Conservation (phyloP, 306 rosid genomes). For the Vigna reflexopilosa region DNA sequence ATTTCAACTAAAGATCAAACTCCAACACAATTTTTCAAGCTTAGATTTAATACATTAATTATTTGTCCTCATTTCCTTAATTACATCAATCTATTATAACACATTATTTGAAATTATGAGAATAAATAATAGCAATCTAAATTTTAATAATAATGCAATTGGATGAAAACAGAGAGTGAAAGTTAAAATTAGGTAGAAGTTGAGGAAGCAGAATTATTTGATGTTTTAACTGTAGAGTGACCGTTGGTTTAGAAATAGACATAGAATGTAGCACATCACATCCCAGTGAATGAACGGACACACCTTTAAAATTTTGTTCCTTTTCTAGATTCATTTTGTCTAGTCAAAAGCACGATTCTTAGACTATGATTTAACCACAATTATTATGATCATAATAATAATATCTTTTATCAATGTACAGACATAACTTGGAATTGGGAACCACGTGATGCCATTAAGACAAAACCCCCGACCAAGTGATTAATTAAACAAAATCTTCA, state of each 20-base stretch:
- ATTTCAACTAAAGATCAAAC: too few relatives aligned
- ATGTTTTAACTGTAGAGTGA: not conserved
- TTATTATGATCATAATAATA: constrained; percentile 31
- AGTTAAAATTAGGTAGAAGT: not conserved
- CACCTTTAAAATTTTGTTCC: not conserved
- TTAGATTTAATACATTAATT: too few relatives aligned
- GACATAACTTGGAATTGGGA: constrained; percentile 93
- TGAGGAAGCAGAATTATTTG: not conserved
- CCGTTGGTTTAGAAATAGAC: not conserved
- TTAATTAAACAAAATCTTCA: constrained; percentile 66
- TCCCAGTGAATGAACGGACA: not conserved
- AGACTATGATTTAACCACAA: constrained; percentile 43
- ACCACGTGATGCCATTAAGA: constrained; percentile 98
- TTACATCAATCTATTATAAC: too few relatives aligned
- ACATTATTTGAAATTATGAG: too few relatives aligned
- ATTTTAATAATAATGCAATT: too few relatives aligned
- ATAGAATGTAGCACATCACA: not conserved
- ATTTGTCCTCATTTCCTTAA: too few relatives aligned
- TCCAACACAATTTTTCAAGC: too few relatives aligned
- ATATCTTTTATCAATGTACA: constrained; percentile 42
- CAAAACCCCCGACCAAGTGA: constrained; percentile 99
- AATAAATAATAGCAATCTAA: too few relatives aligned
- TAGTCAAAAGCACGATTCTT: constrained; percentile 47
- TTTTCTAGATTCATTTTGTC: not conserved
- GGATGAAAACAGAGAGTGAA: not conserved